Percentiles rank a stretch among this genome's conserved stretches.
Conservation (phyloP, 2,329 filamentous ascomycete species). For the Sporothrix pseudoabietina region DNA sequence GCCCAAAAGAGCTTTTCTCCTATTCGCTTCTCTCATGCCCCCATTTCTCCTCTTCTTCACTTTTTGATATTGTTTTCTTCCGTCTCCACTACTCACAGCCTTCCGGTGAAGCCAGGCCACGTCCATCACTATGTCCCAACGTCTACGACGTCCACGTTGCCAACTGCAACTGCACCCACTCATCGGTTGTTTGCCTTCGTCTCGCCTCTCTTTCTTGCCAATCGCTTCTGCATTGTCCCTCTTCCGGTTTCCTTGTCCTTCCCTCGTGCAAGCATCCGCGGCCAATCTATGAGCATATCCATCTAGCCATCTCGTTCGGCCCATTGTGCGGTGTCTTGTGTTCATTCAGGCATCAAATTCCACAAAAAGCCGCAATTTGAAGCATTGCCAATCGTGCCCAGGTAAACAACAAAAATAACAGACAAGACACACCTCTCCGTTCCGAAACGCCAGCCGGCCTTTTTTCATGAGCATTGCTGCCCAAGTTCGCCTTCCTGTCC, state of each 20-base stretch:
- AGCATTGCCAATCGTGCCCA: constrained; percentile 1
- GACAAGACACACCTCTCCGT: neutral
- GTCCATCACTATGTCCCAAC: neutral
- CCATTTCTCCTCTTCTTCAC: neutral
- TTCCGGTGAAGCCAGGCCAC: constrained; percentile 26
- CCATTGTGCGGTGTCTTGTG: neutral
- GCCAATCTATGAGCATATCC: neutral
- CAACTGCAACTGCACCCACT: neutral
- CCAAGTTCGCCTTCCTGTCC: constrained; percentile 28
- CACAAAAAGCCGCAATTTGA: constrained; percentile 10
- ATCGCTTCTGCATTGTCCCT: constrained; percentile 1
- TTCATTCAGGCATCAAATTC: constrained; percentile 14
- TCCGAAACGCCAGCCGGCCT: constrained; percentile 10
- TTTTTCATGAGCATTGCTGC: constrained; percentile 32
- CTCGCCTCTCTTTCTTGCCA: constrained; percentile 11
- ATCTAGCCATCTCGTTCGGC: neutral
- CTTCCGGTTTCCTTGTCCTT: neutral
- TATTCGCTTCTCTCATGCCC: neutral
- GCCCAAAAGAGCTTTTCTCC: neutral
- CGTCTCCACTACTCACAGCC: constrained; percentile 26
- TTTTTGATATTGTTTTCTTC: constrained; percentile 4
- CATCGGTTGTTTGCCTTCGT: neutral
- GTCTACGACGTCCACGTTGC: neutral
- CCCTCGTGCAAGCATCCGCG: constrained; percentile 2
- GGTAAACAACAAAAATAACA: neutral